phyloP scores from a whole-genome alignment of 257 asterid genomes.

The Scutellaria barbata region DNA sequence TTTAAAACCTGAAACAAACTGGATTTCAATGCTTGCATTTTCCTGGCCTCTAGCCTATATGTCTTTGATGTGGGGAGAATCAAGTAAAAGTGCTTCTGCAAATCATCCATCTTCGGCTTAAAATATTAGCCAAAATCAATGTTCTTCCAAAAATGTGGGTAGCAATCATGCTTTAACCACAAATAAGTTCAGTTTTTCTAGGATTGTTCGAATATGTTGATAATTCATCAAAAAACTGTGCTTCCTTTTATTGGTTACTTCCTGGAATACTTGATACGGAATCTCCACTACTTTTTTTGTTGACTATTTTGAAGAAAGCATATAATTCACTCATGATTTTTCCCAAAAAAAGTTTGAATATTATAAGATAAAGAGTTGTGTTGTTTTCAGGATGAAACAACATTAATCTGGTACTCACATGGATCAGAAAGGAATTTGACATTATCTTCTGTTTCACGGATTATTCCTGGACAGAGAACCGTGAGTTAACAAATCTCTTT shows the following conservation, averaged over 20 bases:
- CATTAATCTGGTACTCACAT: constrained; percentile 85
- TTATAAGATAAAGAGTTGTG: constrained; percentile 15
- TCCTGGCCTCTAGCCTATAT: constrained; percentile 18
- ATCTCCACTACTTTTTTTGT: background rate
- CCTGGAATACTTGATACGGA: background rate
- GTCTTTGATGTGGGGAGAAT: constrained; percentile 7
- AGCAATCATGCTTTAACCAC: background rate
- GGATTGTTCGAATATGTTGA: background rate
- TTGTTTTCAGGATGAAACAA: constrained; percentile 80
- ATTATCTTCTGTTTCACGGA: constrained; percentile 76
- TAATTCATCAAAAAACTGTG: background rate
- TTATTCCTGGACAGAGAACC: constrained; percentile 97
- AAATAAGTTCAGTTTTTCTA: background rate
- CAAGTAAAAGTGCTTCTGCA: background rate
- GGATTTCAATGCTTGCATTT: constrained; percentile 7
- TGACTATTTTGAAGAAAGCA: constrained; percentile 6
- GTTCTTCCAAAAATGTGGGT: background rate
- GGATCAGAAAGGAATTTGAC: constrained; percentile 84
- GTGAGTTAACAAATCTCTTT: constrained; percentile 62
- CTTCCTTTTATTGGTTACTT: background rate
- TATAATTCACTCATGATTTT: background rate
- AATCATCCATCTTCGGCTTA: background rate
- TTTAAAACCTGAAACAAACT: background rate
- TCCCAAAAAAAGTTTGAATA: background rate
- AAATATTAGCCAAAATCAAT: background rate